phyloP scores from a whole-genome alignment of 1,139 yeast species.

The Hansenula sp. region DNA sequence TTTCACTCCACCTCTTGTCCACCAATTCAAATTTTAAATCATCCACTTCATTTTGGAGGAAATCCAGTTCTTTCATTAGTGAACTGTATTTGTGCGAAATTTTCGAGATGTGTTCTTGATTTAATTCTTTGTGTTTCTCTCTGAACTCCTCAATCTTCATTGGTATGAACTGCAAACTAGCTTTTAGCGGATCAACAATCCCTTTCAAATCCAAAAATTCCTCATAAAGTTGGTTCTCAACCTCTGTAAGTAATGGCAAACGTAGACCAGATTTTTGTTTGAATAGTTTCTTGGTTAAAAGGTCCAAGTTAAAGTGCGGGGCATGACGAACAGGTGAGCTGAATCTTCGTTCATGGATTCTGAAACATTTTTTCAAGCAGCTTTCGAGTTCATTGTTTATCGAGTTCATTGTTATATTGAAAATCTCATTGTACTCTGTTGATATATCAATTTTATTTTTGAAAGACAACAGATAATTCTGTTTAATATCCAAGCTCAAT shows the following conservation, averaged over 20 bases:
- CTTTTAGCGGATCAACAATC: slow-evolving; percentile 46
- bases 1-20: slow-evolving; percentile 52
- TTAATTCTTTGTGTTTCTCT: slow-evolving; percentile 27
- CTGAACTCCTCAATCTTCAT: slow-evolving; percentile 40
- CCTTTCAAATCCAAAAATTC: slow-evolving; percentile 30
- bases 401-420: slow-evolving; percentile 45
- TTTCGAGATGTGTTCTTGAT: slow-evolving; percentile 31
- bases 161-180: slow-evolving; percentile 60
- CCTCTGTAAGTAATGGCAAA: slow-evolving; percentile 31
- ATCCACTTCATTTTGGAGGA: slow-evolving; percentile 36
- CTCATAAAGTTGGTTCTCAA: slow-evolving; percentile 37
- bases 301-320: slow-evolving; percentile 38
- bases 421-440: slow-evolving; percentile 55
- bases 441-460: slow-evolving; percentile 50
- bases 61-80: slow-evolving; percentile 38
- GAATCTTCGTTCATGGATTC: slow-evolving; percentile 36
- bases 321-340: slow-evolving; percentile 40
- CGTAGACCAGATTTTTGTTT: slow-evolving; percentile 29
- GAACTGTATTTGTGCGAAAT: slow-evolving; percentile 38
- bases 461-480: slow-evolving; percentile 28
- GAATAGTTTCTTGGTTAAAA: slow-evolving; percentile 38
- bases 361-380: slow-evolving; percentile 38
- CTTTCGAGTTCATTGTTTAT: slow-evolving; percentile 47
- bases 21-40: slow-evolving; percentile 43
- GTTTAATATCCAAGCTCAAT: slow-evolving; percentile 30